Evolutionary conservation across 331 rosid species (phyloP), one percentile per base, ranked within the genome.

Genomic region (Telfairia occidentalis): DNA sequence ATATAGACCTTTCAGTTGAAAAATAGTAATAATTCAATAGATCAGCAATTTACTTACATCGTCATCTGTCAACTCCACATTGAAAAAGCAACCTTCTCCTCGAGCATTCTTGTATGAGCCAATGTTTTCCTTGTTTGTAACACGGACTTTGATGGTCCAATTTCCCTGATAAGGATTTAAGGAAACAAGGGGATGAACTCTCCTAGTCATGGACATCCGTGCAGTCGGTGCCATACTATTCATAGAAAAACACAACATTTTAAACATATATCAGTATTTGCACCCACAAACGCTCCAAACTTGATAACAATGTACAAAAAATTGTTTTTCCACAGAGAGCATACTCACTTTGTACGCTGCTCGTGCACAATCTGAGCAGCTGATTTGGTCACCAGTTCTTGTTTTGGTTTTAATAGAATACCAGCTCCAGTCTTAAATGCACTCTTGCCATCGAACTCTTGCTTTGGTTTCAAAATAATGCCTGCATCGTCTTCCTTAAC

Each of bases 71-170:
- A 95, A 74, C 78, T 92, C 99, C 40, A 95, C 96, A 45, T 95
- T 95, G 89, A 95, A 95, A 64, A 95, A 96, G 24, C 97, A 95
- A 1, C 99, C 99, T 84, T 90, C 96, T 52, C 99, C 99, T 78
- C 90, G 84, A 3, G 92, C 93, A 48, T 95, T 95, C 79, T 74
- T 90, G 53, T 91, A 95, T 11, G 92, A 85, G 5, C 99, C 96
- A 90, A 91, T 84, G 53, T 8, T 82, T 18, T 96, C 97, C 81
- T 95, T 95, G 80, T 82, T 89, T 1, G 97, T 95, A 61, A 95
- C 97, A 53, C 96, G 92, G 42, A 90, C 99, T 81, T 89, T 95
- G 6, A 95, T 95, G 0, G 96, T 90, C 99, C 99, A 95, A 76
- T 79, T 86, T 15, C 93, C 96, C 81, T 87, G 96, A 57, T 95